A percentile compares a stretch with the other conserved stretches of the same genome.
Conservation (phyloP, 2,329 filamentous ascomycete species). For the Aspergillus eucalypticola region DNA sequence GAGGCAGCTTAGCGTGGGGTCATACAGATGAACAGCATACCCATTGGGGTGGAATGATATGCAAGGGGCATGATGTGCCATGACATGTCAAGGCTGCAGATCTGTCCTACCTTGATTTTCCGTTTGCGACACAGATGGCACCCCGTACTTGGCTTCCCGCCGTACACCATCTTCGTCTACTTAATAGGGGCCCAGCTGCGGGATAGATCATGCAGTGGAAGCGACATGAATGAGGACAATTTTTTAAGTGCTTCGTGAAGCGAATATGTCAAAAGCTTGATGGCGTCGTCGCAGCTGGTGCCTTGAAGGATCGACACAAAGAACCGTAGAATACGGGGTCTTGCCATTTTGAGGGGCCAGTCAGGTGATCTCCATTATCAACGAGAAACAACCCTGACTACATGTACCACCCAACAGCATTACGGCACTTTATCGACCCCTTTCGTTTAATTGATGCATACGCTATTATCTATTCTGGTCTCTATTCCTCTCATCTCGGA, state of each 20-base stretch:
- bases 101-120: constrained; percentile 41
- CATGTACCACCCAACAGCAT: too few relatives aligned
- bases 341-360: background rate
- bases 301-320: too few relatives aligned
- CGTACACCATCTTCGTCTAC: constrained; percentile 41
- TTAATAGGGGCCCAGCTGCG: background rate
- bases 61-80: background rate
- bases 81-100: background rate
- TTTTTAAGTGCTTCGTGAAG: background rate
- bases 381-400: too few relatives aligned
- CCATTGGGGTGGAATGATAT: background rate
- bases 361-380: background rate
- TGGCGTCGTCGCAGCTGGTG: too few relatives aligned
- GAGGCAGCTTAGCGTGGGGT: constrained; percentile 13
- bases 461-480: background rate
- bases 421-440: too few relatives aligned
- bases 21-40: background rate
- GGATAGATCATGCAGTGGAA: background rate
- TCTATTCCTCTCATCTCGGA: background rate
- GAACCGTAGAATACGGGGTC: background rate
- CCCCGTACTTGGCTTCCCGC: constrained; percentile 42
- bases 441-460: background rate
- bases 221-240: background rate
- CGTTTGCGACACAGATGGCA: constrained; percentile 43
- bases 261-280: background rate